Base-by-base conservation (phyloP, 140 eudicot species). In the Bidens hawaiensis region DNA sequence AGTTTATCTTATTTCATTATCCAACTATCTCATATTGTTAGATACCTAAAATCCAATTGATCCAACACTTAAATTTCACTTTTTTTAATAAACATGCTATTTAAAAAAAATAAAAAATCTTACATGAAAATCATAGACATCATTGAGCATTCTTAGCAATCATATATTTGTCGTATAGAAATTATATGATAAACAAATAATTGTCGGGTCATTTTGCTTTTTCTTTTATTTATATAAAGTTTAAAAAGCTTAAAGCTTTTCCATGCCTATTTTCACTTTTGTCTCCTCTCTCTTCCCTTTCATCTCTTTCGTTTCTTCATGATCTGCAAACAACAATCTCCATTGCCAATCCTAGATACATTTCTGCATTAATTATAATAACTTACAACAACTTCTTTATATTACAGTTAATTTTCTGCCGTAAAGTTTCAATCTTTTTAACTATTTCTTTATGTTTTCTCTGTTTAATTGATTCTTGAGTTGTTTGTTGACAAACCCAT, bases 241-340 rank as follows among this genome's bases (percentile, higher is more conserved):
- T 48, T 10, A 48, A 48, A n/a, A n/a, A 76, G 86, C 87, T 78
- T 81, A 49, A 62, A 65, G 23, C 27, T 77, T 75, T 67, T 41
- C 47, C 64, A 26, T 33, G 64, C 75, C 62, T 25, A 67, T 68
- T 68, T 19, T 15, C 67, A 65, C 80, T 79, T 77, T 86, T 73
- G 80, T 78, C 81, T 69, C 73, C n/a, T n/a, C n/a, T n/a, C n/a
- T n/a, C n/a, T n/a, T n/a, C 46, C 41, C 51, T 65, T 66, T 30
- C 33, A n/a, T 64, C 69, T 43, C 56, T 61, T 42, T 52, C 19
- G 47, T n/a, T n/a, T 64, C 55, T 15, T 65, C 79, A 22, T 63
- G 33, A 69, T 65, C 71, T 80, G 45, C 65, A 81, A 75, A 81
- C n/a, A 70, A 60, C 64, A 11, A n/a, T 48, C 52, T 34, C 53